phyloP scores from a whole-genome alignment of 345 rosid species.

The Salix brachista region DNA sequence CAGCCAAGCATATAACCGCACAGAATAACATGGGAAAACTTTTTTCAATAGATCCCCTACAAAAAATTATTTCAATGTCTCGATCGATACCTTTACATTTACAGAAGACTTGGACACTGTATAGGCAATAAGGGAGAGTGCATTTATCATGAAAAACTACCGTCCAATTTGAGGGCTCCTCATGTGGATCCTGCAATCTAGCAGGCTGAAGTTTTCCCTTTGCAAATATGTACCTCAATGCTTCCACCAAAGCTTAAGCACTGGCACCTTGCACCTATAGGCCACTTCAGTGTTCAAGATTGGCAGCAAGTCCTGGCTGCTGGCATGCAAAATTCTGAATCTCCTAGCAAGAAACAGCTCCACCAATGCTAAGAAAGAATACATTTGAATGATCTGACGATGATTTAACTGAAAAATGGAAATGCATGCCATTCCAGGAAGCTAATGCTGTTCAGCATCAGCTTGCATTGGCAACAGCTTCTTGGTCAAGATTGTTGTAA shows the following conservation, averaged over 20 bases:
- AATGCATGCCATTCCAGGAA: not conserved
- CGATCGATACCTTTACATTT: not conserved
- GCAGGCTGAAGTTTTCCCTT: not conserved
- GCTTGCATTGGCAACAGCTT: constrained; percentile 50
- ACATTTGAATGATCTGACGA: not conserved
- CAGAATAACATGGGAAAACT: too few relatives aligned
- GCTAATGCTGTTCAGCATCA: constrained; percentile 15
- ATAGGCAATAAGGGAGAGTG: not conserved
- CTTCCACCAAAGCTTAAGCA: not conserved
- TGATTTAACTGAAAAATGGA: not conserved
- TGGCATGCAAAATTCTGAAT: not conserved
- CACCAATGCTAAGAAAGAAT: constrained; percentile 5
- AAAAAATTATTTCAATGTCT: not conserved
- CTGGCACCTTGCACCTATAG: not conserved
- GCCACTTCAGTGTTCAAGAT: not conserved
- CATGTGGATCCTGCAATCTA: too few relatives aligned
- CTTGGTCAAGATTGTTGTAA: constrained; percentile 33
- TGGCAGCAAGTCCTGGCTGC: too few relatives aligned
- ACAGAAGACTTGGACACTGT: not conserved
- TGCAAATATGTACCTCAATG: not conserved
- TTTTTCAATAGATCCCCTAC: not conserved
- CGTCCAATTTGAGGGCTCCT: too few relatives aligned
- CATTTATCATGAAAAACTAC: too few relatives aligned
- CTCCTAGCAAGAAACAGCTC: constrained; percentile 1
- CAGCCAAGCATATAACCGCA: too few relatives aligned